These are phyloP conservation scores for Sinapis alba DNA, from an alignment of 441 rosid genomes.

Conservation along the genomic window DNA sequence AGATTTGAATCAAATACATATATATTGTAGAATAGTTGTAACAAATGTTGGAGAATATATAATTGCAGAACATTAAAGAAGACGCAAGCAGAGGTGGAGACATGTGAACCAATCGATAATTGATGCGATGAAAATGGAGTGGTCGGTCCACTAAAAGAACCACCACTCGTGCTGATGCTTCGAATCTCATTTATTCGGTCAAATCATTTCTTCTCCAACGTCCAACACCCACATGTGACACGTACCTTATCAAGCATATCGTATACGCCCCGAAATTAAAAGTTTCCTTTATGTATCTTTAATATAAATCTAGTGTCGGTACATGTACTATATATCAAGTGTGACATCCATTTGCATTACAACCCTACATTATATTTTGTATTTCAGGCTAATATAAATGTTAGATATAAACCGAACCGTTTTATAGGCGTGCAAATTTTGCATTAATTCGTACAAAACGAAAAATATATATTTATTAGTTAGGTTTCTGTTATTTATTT, in stretches of 20 bases:
- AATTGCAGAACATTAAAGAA: not conserved
- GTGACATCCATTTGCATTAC: slow-evolving; percentile 25
- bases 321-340: slow-evolving; percentile 10
- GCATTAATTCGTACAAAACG: not conserved
- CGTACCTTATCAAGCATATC: slow-evolving; percentile 22
- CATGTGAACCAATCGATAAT: slow-evolving; percentile 31
- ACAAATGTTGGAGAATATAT: not conserved
- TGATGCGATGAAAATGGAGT: slow-evolving; percentile 25
- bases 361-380: not conserved
- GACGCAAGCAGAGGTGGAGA: slow-evolving; percentile 12
- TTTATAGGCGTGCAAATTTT: slow-evolving; percentile 8
- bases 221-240: slow-evolving; percentile 43
- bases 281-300: not conserved
- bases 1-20: no score
- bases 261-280: slow-evolving; percentile 6
- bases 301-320: slow-evolving; percentile 21
- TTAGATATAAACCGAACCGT: slow-evolving; percentile 23
- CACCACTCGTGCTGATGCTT: slow-evolving; percentile 24
- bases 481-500: not conserved
- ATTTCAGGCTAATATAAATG: not conserved
- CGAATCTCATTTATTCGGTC: slow-evolving; percentile 36
- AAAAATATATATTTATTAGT: no score
- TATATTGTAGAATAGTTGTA: no score
- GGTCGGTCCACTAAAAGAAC: slow-evolving; percentile 35
- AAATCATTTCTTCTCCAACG: slow-evolving; percentile 36